A percentile compares a stretch with the other conserved stretches of the same genome.
Evolutionary conservation across 1,284 basidiomycete species (phyloP).

Genomic region (Ceratobasidium sp.): DNA sequence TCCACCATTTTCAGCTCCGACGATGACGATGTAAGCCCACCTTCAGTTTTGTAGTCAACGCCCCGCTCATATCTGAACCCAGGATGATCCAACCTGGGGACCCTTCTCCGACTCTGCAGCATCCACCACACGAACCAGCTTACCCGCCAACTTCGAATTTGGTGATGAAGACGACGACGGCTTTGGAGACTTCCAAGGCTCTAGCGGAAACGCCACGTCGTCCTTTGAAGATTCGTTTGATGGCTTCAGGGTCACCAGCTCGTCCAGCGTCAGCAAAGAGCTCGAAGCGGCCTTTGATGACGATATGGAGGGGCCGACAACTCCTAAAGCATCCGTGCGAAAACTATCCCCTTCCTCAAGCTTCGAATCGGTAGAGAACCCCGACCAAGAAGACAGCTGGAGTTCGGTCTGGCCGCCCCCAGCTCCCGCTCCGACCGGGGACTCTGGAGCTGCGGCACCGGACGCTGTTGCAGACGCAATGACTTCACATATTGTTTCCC

Average conservation of each 20-base stretch:
- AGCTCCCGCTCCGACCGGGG: conserved; percentile 9
- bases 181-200: conserved; percentile 82
- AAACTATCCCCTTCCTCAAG: conserved; percentile 34
- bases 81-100: conserved; percentile 68
- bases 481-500: conserved; percentile 34
- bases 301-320: conserved; percentile 33
- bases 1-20: conserved; percentile 42
- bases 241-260: not conserved
- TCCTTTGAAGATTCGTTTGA: conserved; percentile 41
- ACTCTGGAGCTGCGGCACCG: conserved; percentile 14
- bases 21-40: conserved; percentile 52
- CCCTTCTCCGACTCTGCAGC: conserved; percentile 75
- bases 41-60: not conserved
- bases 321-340: conserved; percentile 22
- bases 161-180: conserved; percentile 78
- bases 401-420: conserved; percentile 35
- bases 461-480: conserved; percentile 37
- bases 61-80: not conserved
- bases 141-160: conserved; percentile 64
- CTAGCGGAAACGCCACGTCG: conserved; percentile 52
- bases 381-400: conserved; percentile 35
- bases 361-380: conserved; percentile 36
- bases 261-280: conserved; percentile 1
- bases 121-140: conserved; percentile 71
- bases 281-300: conserved; percentile 20